phyloP scores from a whole-genome alignment of 371 early-diverging fungal species.

The Batkoa obscura region DNA sequence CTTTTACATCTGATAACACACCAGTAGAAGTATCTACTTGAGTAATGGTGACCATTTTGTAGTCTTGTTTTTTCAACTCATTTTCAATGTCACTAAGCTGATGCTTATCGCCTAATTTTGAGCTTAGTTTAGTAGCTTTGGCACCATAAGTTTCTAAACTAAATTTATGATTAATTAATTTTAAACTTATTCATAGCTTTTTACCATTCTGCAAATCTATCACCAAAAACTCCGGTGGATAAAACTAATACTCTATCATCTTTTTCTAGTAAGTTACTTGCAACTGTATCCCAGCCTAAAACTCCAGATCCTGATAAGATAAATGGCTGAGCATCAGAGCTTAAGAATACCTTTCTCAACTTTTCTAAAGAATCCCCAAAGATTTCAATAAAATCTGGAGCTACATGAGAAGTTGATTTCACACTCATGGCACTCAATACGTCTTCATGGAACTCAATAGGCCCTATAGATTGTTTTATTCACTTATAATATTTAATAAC shows the following conservation, averaged over 20 bases:
- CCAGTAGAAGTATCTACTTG: slow-evolving; percentile 96
- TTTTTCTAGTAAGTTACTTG: slow-evolving; percentile 73
- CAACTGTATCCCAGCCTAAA: slow-evolving; percentile 87
- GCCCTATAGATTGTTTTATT: slow-evolving; percentile 37
- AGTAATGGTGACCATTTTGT: slow-evolving; percentile 76
- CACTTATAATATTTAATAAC: not conserved
- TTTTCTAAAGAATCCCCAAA: slow-evolving; percentile 76
- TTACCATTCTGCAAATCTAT: slow-evolving; percentile 84
- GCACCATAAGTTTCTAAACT: slow-evolving; percentile 77
- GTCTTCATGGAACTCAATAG: slow-evolving; percentile 82
- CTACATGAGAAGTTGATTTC: slow-evolving; percentile 83
- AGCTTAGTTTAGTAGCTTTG: slow-evolving; percentile 52
- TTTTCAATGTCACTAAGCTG: slow-evolving; percentile 31
- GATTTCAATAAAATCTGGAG: slow-evolving; percentile 67
- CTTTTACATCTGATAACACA: slow-evolving; percentile 65
- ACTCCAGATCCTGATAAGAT: slow-evolving; percentile 87
- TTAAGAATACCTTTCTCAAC: slow-evolving; percentile 57
- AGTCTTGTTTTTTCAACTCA: slow-evolving; percentile 29
- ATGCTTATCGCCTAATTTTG: slow-evolving; percentile 42
- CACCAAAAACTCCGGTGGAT: slow-evolving; percentile 90
- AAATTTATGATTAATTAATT: not conserved
- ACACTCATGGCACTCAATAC: slow-evolving; percentile 77
- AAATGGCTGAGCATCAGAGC: slow-evolving; percentile 80
- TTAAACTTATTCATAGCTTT: slow-evolving; percentile 15
- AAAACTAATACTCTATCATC: slow-evolving; percentile 78